These are phyloP conservation scores for Nicotiana sylvestris DNA, from an alignment of 257 asterid species.

Conservation along the genomic window DNA sequence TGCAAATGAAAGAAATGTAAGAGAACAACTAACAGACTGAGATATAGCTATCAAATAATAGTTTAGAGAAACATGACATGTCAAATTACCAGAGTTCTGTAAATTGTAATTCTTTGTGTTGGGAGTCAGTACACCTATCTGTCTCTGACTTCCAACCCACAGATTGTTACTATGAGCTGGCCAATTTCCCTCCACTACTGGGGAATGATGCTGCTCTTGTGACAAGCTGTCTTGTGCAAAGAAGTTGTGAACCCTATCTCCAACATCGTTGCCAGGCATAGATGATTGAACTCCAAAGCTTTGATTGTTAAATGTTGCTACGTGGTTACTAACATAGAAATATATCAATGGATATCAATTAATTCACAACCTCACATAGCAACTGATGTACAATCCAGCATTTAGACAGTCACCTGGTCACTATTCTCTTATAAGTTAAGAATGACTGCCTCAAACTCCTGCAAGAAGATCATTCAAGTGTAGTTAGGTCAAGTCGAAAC, in stretches of 20 bases:
- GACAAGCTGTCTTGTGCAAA: constrained; percentile 68
- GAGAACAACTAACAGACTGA: constrained; percentile 1
- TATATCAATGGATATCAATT: not conserved
- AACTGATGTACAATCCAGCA: not conserved
- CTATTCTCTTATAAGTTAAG: constrained; percentile 12
- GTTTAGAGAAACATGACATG: not conserved
- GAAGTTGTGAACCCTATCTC: constrained; percentile 92
- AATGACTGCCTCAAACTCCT: constrained; percentile 9
- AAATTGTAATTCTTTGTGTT: constrained; percentile 35
- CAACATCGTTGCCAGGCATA: constrained; percentile 93
- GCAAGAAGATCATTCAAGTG: constrained; percentile 8
- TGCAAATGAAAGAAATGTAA: constrained; percentile 32
- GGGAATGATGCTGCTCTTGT: constrained; percentile 63
- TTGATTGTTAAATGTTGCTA: constrained; percentile 2
- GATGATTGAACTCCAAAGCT: constrained; percentile 42
- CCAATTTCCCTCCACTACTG: constrained; percentile 52
- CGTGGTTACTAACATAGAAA: constrained; percentile 8
- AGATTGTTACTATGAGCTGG: constrained; percentile 44
- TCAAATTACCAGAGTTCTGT: constrained; percentile 32
- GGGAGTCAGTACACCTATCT: constrained; percentile 34
- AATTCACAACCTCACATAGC: not conserved
- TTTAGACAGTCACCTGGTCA: constrained; percentile 7
- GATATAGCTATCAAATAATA: not conserved
- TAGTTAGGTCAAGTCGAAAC: constrained; percentile 1
- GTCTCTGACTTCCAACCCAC: constrained; percentile 66